Percentiles rank a stretch among this genome's conserved stretches.
phyloP scores from a whole-genome alignment of 768 basidiomycete genomes.

The Lyophyllum decastes region DNA sequence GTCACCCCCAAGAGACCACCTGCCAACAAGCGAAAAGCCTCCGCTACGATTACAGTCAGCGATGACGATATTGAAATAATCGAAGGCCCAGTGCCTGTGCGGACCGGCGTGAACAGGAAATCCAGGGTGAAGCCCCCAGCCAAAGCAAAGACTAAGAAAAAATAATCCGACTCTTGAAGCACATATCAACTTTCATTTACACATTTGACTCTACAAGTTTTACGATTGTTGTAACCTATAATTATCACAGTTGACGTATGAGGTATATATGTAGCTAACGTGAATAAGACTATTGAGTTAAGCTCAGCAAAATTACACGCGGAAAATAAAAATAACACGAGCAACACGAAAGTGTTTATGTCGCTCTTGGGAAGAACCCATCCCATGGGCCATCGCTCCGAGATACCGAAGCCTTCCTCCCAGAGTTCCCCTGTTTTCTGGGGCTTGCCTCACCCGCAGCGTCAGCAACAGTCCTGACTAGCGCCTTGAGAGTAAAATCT shows the following conservation, averaged over 20 bases:
- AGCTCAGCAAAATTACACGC: background rate
- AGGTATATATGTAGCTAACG: background rate
- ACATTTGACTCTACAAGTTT: background rate
- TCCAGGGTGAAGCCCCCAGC: slow-evolving; percentile 34
- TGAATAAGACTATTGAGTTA: background rate
- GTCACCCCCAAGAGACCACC: slow-evolving; percentile 22
- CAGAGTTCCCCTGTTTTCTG: slow-evolving; percentile 20
- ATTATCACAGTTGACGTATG: slow-evolving; percentile 1
- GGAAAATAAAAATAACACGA: background rate
- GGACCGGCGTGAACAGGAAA: slow-evolving; percentile 28
- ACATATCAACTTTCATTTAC: background rate
- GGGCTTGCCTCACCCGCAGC: slow-evolving; percentile 52
- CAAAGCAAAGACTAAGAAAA: slow-evolving; percentile 46
- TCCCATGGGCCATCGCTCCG: slow-evolving; percentile 41
- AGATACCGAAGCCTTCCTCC: slow-evolving; percentile 21
- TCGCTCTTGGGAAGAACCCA: slow-evolving; percentile 40
- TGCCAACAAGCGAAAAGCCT: slow-evolving; percentile 53
- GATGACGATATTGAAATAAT: slow-evolving; percentile 61
- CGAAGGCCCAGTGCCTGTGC: slow-evolving; percentile 40
- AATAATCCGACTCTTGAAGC: slow-evolving; percentile 20
- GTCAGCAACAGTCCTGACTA: slow-evolving; percentile 51
- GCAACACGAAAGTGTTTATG: background rate
- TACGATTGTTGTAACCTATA: slow-evolving; percentile 1
- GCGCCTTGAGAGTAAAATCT: slow-evolving; percentile 58
- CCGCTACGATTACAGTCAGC: slow-evolving; percentile 29